phyloP scores from a whole-genome alignment of 2,329 filamentous ascomycete genomes.

The Cryphonectria nitschkei region DNA sequence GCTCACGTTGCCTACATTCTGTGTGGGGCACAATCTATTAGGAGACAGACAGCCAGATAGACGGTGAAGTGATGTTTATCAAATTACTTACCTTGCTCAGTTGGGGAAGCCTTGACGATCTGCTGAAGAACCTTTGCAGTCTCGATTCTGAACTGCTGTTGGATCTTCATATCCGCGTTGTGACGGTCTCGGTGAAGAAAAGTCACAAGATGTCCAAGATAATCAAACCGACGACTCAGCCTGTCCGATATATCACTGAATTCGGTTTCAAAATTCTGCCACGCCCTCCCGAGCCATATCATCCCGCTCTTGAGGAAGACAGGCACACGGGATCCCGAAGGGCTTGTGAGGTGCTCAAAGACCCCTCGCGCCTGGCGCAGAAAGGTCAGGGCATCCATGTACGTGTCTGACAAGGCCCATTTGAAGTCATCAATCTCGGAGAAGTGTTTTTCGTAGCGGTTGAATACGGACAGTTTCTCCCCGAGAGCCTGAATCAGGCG shows the following conservation, averaged over 20 bases:
- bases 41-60: neutral
- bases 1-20: neutral
- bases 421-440: neutral
- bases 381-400: neutral
- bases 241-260: neutral
- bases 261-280: conserved; percentile 1
- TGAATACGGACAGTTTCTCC: neutral
- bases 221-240: neutral
- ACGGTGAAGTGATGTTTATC: neutral
- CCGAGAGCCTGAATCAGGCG: neutral
- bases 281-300: neutral
- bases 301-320: neutral
- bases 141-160: neutral
- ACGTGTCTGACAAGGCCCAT: neutral
- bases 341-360: neutral
- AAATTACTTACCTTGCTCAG: neutral
- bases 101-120: neutral
- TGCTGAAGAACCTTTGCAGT: neutral
- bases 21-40: neutral
- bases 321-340: neutral
- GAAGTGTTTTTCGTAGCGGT: conserved; percentile 1
- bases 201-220: conserved; percentile 4
- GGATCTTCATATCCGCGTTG: neutral
- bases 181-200: neutral
- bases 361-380: neutral